phyloP scores from a whole-genome alignment of 2,329 filamentous ascomycete species.

The Arthrinium phaeospermum region DNA sequence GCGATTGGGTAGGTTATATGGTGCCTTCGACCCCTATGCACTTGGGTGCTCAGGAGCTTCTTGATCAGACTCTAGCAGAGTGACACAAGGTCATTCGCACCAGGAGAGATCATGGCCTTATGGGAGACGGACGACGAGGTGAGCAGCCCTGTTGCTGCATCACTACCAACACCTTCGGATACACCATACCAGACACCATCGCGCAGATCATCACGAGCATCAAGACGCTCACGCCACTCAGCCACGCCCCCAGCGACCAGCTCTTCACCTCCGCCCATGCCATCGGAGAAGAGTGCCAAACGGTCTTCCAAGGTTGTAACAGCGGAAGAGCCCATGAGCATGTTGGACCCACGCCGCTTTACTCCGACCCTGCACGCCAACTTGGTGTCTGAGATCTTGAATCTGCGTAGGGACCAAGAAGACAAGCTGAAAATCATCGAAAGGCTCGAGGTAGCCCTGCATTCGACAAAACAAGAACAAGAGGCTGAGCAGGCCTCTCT shows the following conservation, averaged over 20 bases:
- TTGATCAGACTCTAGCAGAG: slow-evolving; percentile 4
- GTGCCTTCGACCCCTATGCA: slow-evolving; percentile 10
- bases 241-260: slow-evolving; percentile 64
- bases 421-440: slow-evolving; percentile 89
- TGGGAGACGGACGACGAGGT: slow-evolving; percentile 71
- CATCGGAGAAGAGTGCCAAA: slow-evolving; percentile 51
- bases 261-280: slow-evolving; percentile 60
- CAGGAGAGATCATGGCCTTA: slow-evolving; percentile 42
- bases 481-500: slow-evolving; percentile 71
- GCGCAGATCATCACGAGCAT: slow-evolving; percentile 67
- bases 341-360: slow-evolving; percentile 88
- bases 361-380: slow-evolving; percentile 95
- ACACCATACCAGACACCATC: slow-evolving; percentile 78
- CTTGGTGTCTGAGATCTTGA: slow-evolving; percentile 90
- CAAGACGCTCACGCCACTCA: slow-evolving; percentile 68
- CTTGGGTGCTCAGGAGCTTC: neutral
- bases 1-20: slow-evolving; percentile 8
- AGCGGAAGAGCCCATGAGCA: slow-evolving; percentile 71
- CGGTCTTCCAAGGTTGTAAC: slow-evolving; percentile 63
- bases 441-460: slow-evolving; percentile 76
- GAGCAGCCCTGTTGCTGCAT: slow-evolving; percentile 59
- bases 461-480: slow-evolving; percentile 74
- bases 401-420: slow-evolving; percentile 86
- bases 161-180: slow-evolving; percentile 72
- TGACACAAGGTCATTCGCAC: neutral